Evolutionary conservation across 2,329 filamentous ascomycete species (phyloP), one percentile per base, ranked within the genome.

Genomic region (Anthostomella pinea): DNA sequence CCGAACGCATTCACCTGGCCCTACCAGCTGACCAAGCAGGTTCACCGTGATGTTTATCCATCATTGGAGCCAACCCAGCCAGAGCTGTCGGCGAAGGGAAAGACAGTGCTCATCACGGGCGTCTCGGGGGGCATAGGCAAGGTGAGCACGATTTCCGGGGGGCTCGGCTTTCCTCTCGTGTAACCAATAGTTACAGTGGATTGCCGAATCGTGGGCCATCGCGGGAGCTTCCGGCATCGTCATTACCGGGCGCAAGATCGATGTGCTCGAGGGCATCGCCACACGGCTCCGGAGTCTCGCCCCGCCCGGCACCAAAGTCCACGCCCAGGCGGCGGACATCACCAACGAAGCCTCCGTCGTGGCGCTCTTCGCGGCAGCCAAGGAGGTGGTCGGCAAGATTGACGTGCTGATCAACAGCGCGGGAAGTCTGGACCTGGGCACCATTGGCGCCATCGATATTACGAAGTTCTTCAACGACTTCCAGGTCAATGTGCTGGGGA

Each of bases 81-180:
- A 19, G 48, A 41, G 29, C 44, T 51, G 13, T 45, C 48, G 26
- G 48, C 48, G 16, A 38, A 41, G 30, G 46, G 46, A 17, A 45
- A 51, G 29, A 43, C 43, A 2, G 48, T 49, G n/a, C 39, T 51
- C 20, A 39, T 51, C 24, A 51, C 48, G 10, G 48, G 46, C 17
- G 48, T 51, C 22, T 41, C 44, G 8, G 48, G 46, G 19, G 46
- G 46, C 23, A 42, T 51, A 19, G 48, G 39, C 31, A 49, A 49
- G 45, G 43, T 39, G 41, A 49, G 38, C 27, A 42, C 22, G 3
- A 34, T 35, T 30, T 31, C 25, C 25, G 24, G 33, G 21, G n/a
- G 20, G 8, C 25, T 25, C 27, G 28, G 13, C 19, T 30, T 35
- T 20, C 16, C 10, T 20, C 31, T 39, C 26, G 27, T 25, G 33